Conservation (phyloP, 306 rosid species). For the Corylus avellana region DNA sequence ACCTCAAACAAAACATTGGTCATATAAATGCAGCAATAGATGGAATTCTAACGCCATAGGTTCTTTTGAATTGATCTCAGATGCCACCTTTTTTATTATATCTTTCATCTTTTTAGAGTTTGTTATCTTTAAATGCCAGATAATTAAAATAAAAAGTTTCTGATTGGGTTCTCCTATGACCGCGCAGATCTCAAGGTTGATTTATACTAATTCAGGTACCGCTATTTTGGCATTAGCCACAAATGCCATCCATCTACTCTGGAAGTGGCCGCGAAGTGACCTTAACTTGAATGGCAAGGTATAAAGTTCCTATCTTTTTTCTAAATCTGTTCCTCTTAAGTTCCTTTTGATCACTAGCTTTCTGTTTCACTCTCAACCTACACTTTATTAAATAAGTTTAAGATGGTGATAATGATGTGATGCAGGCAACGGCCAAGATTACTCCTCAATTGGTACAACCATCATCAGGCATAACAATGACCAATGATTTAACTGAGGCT, state of each 20-base stretch:
- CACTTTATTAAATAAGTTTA: background rate
- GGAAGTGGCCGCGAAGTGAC: slow-evolving; percentile 62
- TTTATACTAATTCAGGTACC: slow-evolving; percentile 58
- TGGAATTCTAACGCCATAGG: background rate
- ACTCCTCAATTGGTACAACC: slow-evolving; percentile 62
- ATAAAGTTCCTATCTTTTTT: background rate
- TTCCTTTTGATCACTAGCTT: background rate
- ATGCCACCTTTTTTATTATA: background rate
- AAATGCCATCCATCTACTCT: slow-evolving; percentile 57
- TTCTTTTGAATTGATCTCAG: background rate
- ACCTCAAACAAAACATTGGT: background rate
- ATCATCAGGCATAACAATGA: slow-evolving; percentile 60
- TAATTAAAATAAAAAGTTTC: background rate
- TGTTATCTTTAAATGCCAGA: background rate
- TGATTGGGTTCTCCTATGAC: slow-evolving; percentile 19
- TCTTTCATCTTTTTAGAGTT: background rate
- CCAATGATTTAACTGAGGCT: slow-evolving; percentile 56
- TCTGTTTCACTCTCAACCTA: background rate
- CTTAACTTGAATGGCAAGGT: slow-evolving; percentile 52
- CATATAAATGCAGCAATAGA: background rate
- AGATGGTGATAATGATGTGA: background rate
- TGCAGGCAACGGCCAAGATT: slow-evolving; percentile 59
- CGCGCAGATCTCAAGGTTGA: slow-evolving; percentile 57
- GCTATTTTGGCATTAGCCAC: slow-evolving; percentile 60
- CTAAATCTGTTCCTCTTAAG: background rate